Evolutionary conservation across 805 yeast genomes (phyloP).

Genomic region (Pichia kluyveri): DNA sequence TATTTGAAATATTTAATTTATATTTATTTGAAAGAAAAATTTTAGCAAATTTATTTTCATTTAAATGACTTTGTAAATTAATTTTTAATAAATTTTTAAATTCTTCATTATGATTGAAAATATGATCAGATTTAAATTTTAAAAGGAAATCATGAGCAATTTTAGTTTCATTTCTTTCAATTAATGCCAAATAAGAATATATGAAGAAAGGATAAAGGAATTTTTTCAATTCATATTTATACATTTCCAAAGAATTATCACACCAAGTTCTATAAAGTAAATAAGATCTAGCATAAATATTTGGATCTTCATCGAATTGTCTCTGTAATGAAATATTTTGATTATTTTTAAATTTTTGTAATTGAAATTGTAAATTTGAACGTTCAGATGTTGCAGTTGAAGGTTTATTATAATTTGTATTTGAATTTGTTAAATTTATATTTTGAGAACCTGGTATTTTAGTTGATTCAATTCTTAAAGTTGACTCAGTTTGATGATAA

Average conservation of each 20-base stretch:
- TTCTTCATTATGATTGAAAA: constrained; percentile 69
- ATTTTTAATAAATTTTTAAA: constrained; percentile 64
- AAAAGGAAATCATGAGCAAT: constrained; percentile 72
- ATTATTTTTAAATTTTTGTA: constrained; percentile 20
- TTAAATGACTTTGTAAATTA: constrained; percentile 69
- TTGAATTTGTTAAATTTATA: constrained; percentile 39
- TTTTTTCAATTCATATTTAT: constrained; percentile 78
- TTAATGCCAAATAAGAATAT: constrained; percentile 75
- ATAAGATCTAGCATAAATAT: constrained; percentile 71
- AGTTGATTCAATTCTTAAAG: constrained; percentile 79
- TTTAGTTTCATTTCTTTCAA: constrained; percentile 48
- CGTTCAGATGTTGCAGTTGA: constrained; percentile 27
- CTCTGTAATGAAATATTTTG: constrained; percentile 22
- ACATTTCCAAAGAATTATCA: constrained; percentile 82
- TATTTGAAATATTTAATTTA: constrained; percentile 65
- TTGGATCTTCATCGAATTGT: constrained; percentile 51
- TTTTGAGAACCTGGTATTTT: constrained; percentile 46
- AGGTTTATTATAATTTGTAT: constrained; percentile 25
- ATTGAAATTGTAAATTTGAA: constrained; percentile 26
- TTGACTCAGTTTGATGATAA: constrained; percentile 87
- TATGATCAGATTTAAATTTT: constrained; percentile 64
- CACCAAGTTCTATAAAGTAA: constrained; percentile 79
- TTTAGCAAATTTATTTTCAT: constrained; percentile 74
- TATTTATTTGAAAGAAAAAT: constrained; percentile 68
- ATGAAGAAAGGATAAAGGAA: constrained; percentile 88